These are phyloP conservation scores for Salix viminalis DNA, from an alignment of 345 rosid species.

Conservation along the genomic window DNA sequence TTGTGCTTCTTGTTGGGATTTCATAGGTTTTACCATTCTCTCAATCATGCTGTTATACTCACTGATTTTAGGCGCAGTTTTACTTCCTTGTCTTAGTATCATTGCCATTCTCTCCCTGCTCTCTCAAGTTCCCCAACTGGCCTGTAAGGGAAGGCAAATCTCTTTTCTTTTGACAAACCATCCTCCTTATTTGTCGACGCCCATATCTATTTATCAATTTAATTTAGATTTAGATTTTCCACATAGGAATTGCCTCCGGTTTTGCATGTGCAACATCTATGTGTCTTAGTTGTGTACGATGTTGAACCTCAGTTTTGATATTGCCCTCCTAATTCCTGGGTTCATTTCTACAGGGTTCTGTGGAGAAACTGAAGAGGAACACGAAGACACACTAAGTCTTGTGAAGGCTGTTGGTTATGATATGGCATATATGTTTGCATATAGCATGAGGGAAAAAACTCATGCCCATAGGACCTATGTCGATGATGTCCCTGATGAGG, in stretches of 20 bases:
- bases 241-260: not conserved
- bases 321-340: not conserved
- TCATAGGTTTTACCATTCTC: too few species aligned
- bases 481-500: slow-evolving; percentile 76
- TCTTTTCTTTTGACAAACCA: not conserved
- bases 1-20: not conserved
- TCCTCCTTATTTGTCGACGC: not conserved
- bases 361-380: slow-evolving; percentile 92
- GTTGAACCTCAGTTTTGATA: not conserved
- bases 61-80: not conserved
- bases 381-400: slow-evolving; percentile 64
- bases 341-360: slow-evolving; percentile 61
- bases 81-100: not conserved
- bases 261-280: not conserved
- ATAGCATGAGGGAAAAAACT: slow-evolving; percentile 92
- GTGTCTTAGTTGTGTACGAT: not conserved
- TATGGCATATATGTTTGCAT: slow-evolving; percentile 98
- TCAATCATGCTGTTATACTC: too few species aligned
- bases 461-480: slow-evolving; percentile 76
- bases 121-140: not conserved
- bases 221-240: not conserved
- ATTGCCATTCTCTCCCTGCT: not conserved
- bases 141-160: not conserved
- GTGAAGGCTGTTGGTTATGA: slow-evolving; percentile 70
- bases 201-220: not conserved